Conservation (phyloP, 768 basidiomycete species). For the Amyloporia xantha region DNA sequence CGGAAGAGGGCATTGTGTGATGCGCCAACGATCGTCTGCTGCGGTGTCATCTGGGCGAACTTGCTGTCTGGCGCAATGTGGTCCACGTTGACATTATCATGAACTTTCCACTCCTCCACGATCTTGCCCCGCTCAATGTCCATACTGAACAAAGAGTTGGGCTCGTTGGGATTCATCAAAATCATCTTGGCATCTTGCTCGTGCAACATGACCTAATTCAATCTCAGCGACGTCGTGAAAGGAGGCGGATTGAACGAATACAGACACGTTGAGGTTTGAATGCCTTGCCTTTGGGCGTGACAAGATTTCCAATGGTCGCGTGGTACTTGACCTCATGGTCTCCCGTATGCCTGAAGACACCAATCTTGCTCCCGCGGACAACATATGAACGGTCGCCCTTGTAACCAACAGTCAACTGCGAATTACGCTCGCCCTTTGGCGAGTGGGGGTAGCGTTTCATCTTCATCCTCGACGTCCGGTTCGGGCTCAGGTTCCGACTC, state of each 20-base stretch:
- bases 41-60: slow-evolving; percentile 86
- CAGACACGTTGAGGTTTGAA: slow-evolving; percentile 84
- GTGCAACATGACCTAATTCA: slow-evolving; percentile 82
- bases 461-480: slow-evolving; percentile 39
- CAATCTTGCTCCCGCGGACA: slow-evolving; percentile 85
- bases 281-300: slow-evolving; percentile 70
- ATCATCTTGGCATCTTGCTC: slow-evolving; percentile 96
- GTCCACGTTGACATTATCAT: slow-evolving; percentile 78
- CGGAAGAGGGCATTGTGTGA: slow-evolving; percentile 97
- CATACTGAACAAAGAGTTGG: slow-evolving; percentile 80
- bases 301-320: slow-evolving; percentile 79
- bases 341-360: slow-evolving; percentile 74
- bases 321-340: slow-evolving; percentile 74
- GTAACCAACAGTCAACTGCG: slow-evolving; percentile 89
- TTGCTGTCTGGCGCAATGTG: slow-evolving; percentile 92
- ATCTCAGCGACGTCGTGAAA: slow-evolving; percentile 1
- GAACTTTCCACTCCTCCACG: slow-evolving; percentile 98
- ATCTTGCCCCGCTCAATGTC: slow-evolving; percentile 94
- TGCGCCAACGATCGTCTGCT: slow-evolving; percentile 89
- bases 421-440: slow-evolving; percentile 66
- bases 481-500: slow-evolving; percentile 27
- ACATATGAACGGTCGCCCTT: slow-evolving; percentile 94
- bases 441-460: slow-evolving; percentile 31
- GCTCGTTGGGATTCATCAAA: slow-evolving; percentile 75
- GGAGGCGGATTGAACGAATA: slow-evolving; percentile 8